A percentile compares a stretch with the other conserved stretches of the same genome.
These are phyloP conservation scores for Leishmania turanica DNA, from an alignment of 208 protist genomes.

Conservation along the genomic window DNA sequence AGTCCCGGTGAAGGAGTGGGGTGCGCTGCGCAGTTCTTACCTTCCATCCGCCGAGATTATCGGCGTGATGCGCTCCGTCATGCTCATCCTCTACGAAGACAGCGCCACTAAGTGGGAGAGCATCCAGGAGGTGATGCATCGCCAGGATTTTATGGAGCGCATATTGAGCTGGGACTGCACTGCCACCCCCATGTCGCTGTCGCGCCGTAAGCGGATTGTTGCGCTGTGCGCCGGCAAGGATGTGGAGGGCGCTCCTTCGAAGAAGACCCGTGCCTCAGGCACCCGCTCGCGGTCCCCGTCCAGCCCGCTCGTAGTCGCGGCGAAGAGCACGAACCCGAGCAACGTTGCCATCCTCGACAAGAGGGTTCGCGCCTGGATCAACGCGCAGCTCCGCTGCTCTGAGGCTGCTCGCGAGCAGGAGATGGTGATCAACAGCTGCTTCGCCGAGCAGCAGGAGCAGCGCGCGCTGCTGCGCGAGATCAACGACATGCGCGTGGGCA, in stretches of 20 bases:
- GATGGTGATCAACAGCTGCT: constrained; percentile 61
- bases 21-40: constrained; percentile 42
- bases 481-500: constrained; percentile 72
- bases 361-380: constrained; percentile 54
- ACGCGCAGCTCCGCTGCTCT: constrained; percentile 68
- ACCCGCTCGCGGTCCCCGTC: constrained; percentile 9
- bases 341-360: constrained; percentile 34
- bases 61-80: constrained; percentile 48
- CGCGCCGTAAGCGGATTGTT: constrained; percentile 55
- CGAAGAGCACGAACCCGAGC: constrained; percentile 21
- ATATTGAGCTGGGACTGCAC: constrained; percentile 70
- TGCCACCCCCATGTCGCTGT: constrained; percentile 59
- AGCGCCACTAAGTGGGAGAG: constrained; percentile 44
- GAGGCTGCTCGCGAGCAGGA: constrained; percentile 59
- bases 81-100: constrained; percentile 80
- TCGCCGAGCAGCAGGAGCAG: constrained; percentile 77
- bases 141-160: constrained; percentile 65
- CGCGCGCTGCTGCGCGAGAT: constrained; percentile 68
- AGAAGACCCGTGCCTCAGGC: constrained; percentile 27
- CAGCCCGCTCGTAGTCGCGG: constrained; percentile 10
- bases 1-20: constrained; percentile 60
- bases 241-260: constrained; percentile 16
- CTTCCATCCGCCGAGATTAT: constrained; percentile 33
- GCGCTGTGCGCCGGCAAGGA: constrained; percentile 31
- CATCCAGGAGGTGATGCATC: constrained; percentile 60